Base-by-base conservation (phyloP, 208 protist species). In the Trypanosoma avium region DNA sequence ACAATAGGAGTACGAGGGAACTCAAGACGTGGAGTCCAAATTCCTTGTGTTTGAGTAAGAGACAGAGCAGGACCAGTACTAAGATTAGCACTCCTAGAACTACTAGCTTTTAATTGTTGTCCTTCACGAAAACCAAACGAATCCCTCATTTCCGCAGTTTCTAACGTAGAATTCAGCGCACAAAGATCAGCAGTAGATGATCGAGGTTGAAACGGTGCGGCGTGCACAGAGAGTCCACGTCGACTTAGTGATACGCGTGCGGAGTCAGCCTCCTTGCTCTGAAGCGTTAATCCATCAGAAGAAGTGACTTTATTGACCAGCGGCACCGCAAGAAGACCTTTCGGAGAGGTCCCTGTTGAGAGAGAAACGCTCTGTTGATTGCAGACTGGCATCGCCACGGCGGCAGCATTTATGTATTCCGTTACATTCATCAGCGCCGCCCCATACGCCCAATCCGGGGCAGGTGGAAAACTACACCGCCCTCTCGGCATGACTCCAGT, bases 131-230 rank as follows among this genome's bases (percentile, higher is more conserved):
- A 10, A 52, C 3, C 4, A 21, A 27, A 3, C 46, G 29, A 4
- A 52, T 52, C 46, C 21, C 46, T 22, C 13, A 52, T 30, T 52
- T 52, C 46, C 12, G 46, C 12, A 4, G 13, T 2, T 12, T 52
- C 46, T 13, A 52, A 9, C 13, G 7, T 52, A 30, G 46, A 52
- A 15, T 4, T 30, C 13, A 52, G 10, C 10, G 43, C 15, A 57
- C 29, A 19, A 17, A 57, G 15, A 24, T 12, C 29, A 10, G n/a
- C n/a, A n/a, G 50, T 26, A 35, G 19, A 6, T 6, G 36, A 29
- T 53, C 46, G 55, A 10, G 69, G 69, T 19, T 63, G 61, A 59
- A 75, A 75, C 21, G 69, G 61, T 21, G 60, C 35, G 10, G 69
- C 69, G 24, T 61, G 45, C 13, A 75, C 56, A 8, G 61, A 67